A percentile compares a stretch with the other conserved stretches of the same genome.
Conservation (phyloP, 176 grass and related monocot species). For the Oropetium thomaeum region DNA sequence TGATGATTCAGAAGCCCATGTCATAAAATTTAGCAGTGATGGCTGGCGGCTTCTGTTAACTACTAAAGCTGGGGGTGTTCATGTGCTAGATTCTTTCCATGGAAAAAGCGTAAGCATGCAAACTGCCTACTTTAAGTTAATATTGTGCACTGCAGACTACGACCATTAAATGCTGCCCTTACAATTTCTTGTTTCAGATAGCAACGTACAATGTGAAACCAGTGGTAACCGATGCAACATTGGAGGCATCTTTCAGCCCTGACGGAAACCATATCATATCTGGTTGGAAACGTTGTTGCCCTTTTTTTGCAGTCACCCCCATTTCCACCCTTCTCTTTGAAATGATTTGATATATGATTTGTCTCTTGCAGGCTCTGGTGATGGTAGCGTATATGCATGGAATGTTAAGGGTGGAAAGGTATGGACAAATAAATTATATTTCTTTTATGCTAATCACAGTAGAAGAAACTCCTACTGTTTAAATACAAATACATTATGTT, state of each 20-base stretch:
- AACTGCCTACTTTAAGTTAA: constrained; percentile 5
- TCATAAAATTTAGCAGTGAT: constrained; percentile 91
- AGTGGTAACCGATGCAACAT: constrained; percentile 58
- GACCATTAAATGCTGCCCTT: background rate
- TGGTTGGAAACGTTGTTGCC: constrained; percentile 37
- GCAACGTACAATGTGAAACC: constrained; percentile 87
- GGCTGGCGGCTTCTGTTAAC: constrained; percentile 84
- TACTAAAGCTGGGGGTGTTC: constrained; percentile 74
- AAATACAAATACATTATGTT: too few species aligned
- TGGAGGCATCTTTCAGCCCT: constrained; percentile 97
- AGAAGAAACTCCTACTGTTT: too few species aligned
- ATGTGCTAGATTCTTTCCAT: constrained; percentile 94
- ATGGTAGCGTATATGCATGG: constrained; percentile 96
- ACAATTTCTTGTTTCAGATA: constrained; percentile 32
- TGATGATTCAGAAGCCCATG: constrained; percentile 77
- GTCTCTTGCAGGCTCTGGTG: constrained; percentile 71
- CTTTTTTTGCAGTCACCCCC: background rate
- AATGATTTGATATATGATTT: background rate
- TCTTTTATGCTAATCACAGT: background rate
- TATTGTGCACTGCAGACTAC: background rate
- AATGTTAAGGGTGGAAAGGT: constrained; percentile 88
- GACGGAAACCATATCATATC: constrained; percentile 92
- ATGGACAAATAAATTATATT: constrained; percentile 7
- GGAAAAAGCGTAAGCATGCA: constrained; percentile 62
- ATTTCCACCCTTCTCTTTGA: constrained; percentile 9